Conservation (phyloP, 2,329 filamentous ascomycete genomes). For the Diplodia mutila region DNA sequence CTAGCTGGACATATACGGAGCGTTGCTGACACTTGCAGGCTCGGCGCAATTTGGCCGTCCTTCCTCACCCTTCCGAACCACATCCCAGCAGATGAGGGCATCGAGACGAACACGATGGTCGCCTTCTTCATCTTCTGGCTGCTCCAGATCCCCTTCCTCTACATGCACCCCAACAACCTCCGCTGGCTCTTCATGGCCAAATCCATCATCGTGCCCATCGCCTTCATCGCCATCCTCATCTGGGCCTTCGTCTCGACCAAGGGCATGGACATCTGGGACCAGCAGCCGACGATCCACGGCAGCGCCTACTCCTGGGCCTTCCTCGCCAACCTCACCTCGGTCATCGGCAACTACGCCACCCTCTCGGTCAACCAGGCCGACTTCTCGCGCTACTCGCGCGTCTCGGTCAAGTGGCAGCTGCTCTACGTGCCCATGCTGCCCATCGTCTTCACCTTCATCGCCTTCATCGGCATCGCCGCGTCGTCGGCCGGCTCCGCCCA, state of each 20-base stretch:
- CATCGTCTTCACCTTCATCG: slow-evolving; percentile 58
- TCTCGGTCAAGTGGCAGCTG: slow-evolving; percentile 54
- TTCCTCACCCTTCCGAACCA: slow-evolving; percentile 58
- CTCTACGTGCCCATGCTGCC: slow-evolving; percentile 57
- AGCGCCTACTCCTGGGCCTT: slow-evolving; percentile 59
- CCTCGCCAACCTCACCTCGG: slow-evolving; percentile 53
- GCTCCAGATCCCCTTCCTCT: slow-evolving; percentile 57
- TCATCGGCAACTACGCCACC: slow-evolving; percentile 57
- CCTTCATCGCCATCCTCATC: slow-evolving; percentile 64
- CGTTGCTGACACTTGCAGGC: slow-evolving; percentile 23
- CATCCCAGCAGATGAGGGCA: slow-evolving; percentile 56
- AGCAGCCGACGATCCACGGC: slow-evolving; percentile 52
- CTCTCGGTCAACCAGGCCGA: slow-evolving; percentile 61
- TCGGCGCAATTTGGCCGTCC: slow-evolving; percentile 62
- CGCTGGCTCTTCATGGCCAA: slow-evolving; percentile 57
- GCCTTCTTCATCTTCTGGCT: slow-evolving; percentile 63
- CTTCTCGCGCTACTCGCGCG: slow-evolving; percentile 58
- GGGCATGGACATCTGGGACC: slow-evolving; percentile 54
- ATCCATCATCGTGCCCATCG: slow-evolving; percentile 56
- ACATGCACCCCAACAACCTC: slow-evolving; percentile 60
- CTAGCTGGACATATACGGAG: no score
- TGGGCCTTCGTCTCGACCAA: slow-evolving; percentile 64
- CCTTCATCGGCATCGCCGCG: slow-evolving; percentile 62
- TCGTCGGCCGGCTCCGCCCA: slow-evolving; percentile 59
- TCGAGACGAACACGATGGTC: slow-evolving; percentile 60